Base-by-base conservation (phyloP, 306 rosid genomes). In the Cicer bijugum region DNA sequence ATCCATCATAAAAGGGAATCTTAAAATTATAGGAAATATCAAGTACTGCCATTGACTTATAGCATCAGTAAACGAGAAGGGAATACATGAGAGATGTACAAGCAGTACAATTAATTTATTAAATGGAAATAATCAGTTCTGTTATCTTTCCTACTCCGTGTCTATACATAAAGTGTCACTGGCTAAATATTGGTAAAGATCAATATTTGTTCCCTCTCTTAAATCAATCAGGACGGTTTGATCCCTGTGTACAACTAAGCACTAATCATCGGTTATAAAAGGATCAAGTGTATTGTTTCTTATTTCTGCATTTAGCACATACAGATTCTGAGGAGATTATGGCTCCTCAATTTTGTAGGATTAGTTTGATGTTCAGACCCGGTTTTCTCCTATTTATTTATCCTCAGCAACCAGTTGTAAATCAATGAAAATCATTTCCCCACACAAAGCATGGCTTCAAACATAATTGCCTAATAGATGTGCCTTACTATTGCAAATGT, bases 381-480 rank as follows among this genome's bases (percentile, higher is more conserved):
- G 11, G 42, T 58, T 59, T 59, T 59, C 65, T 59, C 15, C 42
- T 59, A 59, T 12, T 7, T 58, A 28, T 28, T 58, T 15, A 12
- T 17, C 65, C 65, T 58, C 64, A 19, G 63, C 23, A 28, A 58
- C 28, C 14, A 58, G 40, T 58, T 58, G 14, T 23, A 58, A 28
- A 58, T 23, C 23, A 58, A 20, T 11, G 16, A 23, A 12, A 58
- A 58, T 4, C 8, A 5, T 57, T 57, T 57, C 11, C 10, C 40
- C 58, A 9, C 15, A 52, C 6, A 28, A 71, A 37, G 57, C 64
- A 59, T 7, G 20, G 65, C 62, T 17, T 61, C 52, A 48, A 40
- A 78, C 11, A 70, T 50, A 71, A 15, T 58, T 43, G 62, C 19
- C 58, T 20, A 63, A 69, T 6, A 47, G 20, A 57, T 71, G 44